A percentile compares a stretch with the other conserved stretches of the same genome.
phyloP scores from a whole-genome alignment of 2,329 filamentous ascomycete species.

The Alternaria alternata region DNA sequence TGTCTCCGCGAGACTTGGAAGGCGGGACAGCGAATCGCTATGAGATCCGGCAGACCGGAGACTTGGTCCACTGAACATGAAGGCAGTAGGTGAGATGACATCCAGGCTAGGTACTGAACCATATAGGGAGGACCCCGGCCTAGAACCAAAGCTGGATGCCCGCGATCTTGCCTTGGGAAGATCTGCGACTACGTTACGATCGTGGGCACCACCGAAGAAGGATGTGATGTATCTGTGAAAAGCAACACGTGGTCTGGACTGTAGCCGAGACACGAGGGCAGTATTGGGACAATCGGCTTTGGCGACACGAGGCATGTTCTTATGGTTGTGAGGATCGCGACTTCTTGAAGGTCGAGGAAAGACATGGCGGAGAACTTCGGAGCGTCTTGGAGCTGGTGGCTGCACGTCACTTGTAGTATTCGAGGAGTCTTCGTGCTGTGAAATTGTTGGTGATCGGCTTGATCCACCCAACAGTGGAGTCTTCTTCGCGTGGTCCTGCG shows the following conservation, averaged over 20 bases:
- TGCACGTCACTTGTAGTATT: neutral
- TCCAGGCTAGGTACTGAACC: slow-evolving; percentile 42
- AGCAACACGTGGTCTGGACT: slow-evolving; percentile 27
- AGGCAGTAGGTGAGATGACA: slow-evolving; percentile 41
- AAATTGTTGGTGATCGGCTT: neutral
- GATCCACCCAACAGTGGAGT: slow-evolving; percentile 1
- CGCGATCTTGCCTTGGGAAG: slow-evolving; percentile 22
- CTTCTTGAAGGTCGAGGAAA: slow-evolving; percentile 29
- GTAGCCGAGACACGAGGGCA: slow-evolving; percentile 20
- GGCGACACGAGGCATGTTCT: slow-evolving; percentile 13
- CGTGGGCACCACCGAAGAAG: slow-evolving; percentile 31
- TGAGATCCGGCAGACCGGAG: slow-evolving; percentile 38
- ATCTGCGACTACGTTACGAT: slow-evolving; percentile 4
- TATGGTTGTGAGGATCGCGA: slow-evolving; percentile 5
- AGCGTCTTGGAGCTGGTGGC: slow-evolving; percentile 19
- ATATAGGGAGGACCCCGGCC: slow-evolving; percentile 22
- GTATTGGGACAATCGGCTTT: slow-evolving; percentile 22
- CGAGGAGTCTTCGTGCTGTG: neutral
- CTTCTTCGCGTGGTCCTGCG: slow-evolving; percentile 4
- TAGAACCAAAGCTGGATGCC: slow-evolving; percentile 34
- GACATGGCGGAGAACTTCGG: slow-evolving; percentile 36
- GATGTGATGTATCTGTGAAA: slow-evolving; percentile 41
- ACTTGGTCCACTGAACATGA: slow-evolving; percentile 47
- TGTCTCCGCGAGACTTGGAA: slow-evolving; percentile 28
- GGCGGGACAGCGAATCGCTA: slow-evolving; percentile 27